Percentiles rank a stretch among this genome's conserved stretches.
These are phyloP conservation scores for Fusarium mundagurra DNA, from an alignment of 2,329 filamentous ascomycete genomes.

Conservation along the genomic window DNA sequence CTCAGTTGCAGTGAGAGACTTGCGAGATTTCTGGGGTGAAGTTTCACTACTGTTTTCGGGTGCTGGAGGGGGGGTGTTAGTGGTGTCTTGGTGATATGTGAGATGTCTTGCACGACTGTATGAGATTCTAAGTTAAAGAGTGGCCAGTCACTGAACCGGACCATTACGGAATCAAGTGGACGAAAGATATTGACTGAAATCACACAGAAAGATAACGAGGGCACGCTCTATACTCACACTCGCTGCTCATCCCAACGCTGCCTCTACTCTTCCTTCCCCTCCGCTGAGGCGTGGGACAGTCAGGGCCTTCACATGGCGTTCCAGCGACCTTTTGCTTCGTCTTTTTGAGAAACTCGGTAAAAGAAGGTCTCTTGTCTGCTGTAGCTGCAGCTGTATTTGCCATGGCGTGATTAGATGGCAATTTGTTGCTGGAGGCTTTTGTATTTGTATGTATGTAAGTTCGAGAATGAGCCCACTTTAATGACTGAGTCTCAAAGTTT, in stretches of 20 bases:
- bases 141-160: not conserved
- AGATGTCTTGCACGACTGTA: constrained; percentile 5
- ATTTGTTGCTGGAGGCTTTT: not conserved
- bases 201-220: not conserved
- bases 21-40: constrained; percentile 31
- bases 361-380: constrained; percentile 52
- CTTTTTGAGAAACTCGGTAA: constrained; percentile 58
- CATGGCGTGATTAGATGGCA: constrained; percentile 2
- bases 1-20: constrained; percentile 43
- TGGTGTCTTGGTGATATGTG: not conserved
- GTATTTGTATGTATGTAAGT: constrained; percentile 21
- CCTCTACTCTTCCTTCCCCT: constrained; percentile 11
- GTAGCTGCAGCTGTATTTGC: not conserved
- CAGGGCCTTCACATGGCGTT: constrained; percentile 18
- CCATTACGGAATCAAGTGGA: not conserved
- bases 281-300: constrained; percentile 8
- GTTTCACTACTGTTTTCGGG: constrained; percentile 20
- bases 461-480: constrained; percentile 24
- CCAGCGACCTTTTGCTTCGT: constrained; percentile 48
- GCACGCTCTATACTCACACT: constrained; percentile 39
- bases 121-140: not conserved
- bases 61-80: constrained; percentile 19
- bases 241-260: constrained; percentile 25
- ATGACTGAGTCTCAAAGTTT: constrained; percentile 12
- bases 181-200: not conserved